Base-by-base conservation (phyloP, 345 rosid species). In the Arabidopsis suecica region DNA sequence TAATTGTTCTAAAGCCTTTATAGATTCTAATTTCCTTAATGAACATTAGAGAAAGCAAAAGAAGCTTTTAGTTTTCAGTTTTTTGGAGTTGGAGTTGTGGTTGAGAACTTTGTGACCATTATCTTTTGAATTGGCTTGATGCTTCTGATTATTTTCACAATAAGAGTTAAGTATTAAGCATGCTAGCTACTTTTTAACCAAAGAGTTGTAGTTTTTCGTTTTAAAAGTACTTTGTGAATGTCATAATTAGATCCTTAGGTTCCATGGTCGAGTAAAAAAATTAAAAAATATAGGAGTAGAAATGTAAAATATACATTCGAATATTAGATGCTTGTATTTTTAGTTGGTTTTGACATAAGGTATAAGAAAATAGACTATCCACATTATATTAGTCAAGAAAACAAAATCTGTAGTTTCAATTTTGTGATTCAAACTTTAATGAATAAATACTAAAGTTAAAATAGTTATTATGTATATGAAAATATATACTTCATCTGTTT, bases 81-180 rank as follows among this genome's bases (percentile, higher is more conserved):
- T 16, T 16, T 16, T 16, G 18, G 18, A 16, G 18, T 48, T 57
- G 30, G 65, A 38, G 23, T 42, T 63, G 23, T 63, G 36, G 54
- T 44, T 63, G 38, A 45, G 37, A 63, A 42, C 25, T 64, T 64
- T 1, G 40, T 18, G 8, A 2, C 28, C n/a, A 37, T 37, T 9
- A 59, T 6, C 30, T 37, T 36, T 58, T 9, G 8, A 4, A 16
- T 16, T 16, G 13, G 4, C 44, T 62, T 54, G 45, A 63, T 41
- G 5, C 54, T 62, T 72, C 51, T 8, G 68, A 37, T 51, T 6
- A 72, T 28, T 22, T 48, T 47, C 72, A 53, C 32, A 61, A 12
- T 18, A 20, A 42, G 6, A 63, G 12, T 42, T 41, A 72, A 53
- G 23, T 49, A 50, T 5, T 33, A 50, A 38, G 72, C 38, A 53